Base-by-base conservation (phyloP, 805 yeast genomes). In the Monosporozyma aerobia region DNA sequence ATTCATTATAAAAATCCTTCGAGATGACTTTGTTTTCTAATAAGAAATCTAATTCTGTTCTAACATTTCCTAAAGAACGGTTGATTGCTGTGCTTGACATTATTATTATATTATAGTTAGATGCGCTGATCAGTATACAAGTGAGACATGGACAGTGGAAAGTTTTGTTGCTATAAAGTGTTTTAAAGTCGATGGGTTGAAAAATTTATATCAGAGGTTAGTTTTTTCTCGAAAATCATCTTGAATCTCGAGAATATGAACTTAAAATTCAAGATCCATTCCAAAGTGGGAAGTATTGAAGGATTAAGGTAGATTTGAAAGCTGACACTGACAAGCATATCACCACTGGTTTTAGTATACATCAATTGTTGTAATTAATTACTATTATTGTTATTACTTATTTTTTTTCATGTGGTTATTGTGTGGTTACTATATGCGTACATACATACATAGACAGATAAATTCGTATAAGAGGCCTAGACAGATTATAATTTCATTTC, bases 41-140 rank as follows among this genome's bases (percentile, higher is more conserved):
- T 33, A 90, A 73, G 63, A 87, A 89, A 66, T 88, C 96, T 45
- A 90, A 77, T 64, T 90, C 96, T 62, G 69, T 87, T 80, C 70
- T 82, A 72, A 89, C 72, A 5, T 85, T 84, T 1, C 90, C 79
- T 56, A 89, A 71, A 3, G 96, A 87, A 60, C 96, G 82, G 71
- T 87, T 88, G 56, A 87, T 79, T 47, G 79, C 72, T 1, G 92
- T 83, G 14, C 81, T 62, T 0, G 75, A 70, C 76, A 73, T 73
- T 2, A 5, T 35, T 3, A 22, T 23, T 2, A 23, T 6, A 10
- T 43, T 22, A 11, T 13, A 23, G 16, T 43, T 43, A 8, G 27
- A 16, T 40, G 23, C 14, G 13, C 1, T 35, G 39, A 13, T 35
- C 8, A 13, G 8, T 13, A 14, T 16, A 35, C 39, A 14, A 14